Base-by-base conservation (phyloP, 1,139 yeast genomes). In the Scheffersomyces parashehatae region DNA sequence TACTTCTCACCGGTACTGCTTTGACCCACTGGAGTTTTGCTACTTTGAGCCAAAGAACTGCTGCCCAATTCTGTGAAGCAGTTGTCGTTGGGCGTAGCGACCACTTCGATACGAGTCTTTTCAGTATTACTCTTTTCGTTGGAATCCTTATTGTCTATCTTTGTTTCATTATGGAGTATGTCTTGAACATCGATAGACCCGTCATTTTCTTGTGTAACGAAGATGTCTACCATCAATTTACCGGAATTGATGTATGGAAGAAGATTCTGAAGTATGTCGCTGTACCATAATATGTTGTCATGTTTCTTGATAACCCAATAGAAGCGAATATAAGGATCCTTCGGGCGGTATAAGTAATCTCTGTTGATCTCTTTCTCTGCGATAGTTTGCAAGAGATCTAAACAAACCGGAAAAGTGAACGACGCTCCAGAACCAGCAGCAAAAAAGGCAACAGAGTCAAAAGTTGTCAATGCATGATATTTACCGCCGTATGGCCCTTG, bases 351-450 rank as follows among this genome's bases (percentile, higher is more conserved):
- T 28, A 68, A 49, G 47, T 40, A 71, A 42, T 74, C 79, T 5
- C 53, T 53, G 1, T 35, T 52, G 1, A 44, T 45, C 26, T 73
- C 67, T 44, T 65, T 61, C 29, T 36, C 29, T 20, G 52, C 40
- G 9, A 64, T 55, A 5, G 51, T 47, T 31, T 61, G 55, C 14
- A 75, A 53, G 35, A 75, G 57, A 38, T 69, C 72, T 29, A 75
- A 57, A 15, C 77, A 74, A 2, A 75, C 67, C 1, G 81, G 81
- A 43, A 76, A 65, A 0, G 70, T 63, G 52, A 73, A 76, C 0
- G 80, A 66, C 2, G 70, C 73, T 1, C 82, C 81, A 1, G 74
- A 66, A 1, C 79, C 81, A 5, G 77, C 76, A 16, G 70, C 65
- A 29, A 75, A 50, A 42, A 77, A 71, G 6, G 70, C 42, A n/a